phyloP scores from a whole-genome alignment of 495 filamentous ascomycete species.

The Poronia punctata region DNA sequence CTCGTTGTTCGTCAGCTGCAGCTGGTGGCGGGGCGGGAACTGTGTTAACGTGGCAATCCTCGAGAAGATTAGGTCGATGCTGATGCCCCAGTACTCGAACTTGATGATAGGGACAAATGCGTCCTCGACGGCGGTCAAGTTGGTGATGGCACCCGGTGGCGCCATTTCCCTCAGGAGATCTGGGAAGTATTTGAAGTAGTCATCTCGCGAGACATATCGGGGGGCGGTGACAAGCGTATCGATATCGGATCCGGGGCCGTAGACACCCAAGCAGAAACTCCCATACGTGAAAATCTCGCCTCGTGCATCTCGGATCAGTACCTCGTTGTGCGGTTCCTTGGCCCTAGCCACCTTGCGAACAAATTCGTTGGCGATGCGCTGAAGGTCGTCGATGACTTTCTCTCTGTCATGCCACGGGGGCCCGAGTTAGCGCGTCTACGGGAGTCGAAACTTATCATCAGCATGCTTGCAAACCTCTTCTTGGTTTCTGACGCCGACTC shows the following conservation, averaged over 20 bases:
- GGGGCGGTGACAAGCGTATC: slow-evolving; percentile 90
- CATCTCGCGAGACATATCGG: slow-evolving; percentile 73
- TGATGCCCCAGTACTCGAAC: slow-evolving; percentile 80
- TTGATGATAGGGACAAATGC: slow-evolving; percentile 96
- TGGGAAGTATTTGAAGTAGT: slow-evolving; percentile 89
- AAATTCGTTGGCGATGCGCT: slow-evolving; percentile 75
- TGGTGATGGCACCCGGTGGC: slow-evolving; percentile 66
- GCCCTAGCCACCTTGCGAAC: slow-evolving; percentile 65
- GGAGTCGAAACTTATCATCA: slow-evolving; percentile 6
- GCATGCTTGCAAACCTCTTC: slow-evolving; percentile 49
- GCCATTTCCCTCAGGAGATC: slow-evolving; percentile 65
- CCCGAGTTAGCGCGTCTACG: too few species aligned
- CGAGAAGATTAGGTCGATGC: slow-evolving; percentile 91
- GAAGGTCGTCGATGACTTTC: slow-evolving; percentile 59
- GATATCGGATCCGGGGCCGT: slow-evolving; percentile 93
- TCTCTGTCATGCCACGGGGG: slow-evolving; percentile 18
- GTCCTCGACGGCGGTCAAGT: slow-evolving; percentile 79
- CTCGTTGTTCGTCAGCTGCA: slow-evolving; percentile 69
- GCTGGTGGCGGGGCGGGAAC: slow-evolving; percentile 58
- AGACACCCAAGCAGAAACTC: slow-evolving; percentile 89
- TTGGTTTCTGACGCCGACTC: slow-evolving; percentile 73
- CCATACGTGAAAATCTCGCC: slow-evolving; percentile 93
- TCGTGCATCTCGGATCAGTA: slow-evolving; percentile 69
- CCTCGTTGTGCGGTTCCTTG: slow-evolving; percentile 67
- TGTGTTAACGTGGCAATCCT: slow-evolving; percentile 61